Evolutionary conservation across 805 yeast genomes (phyloP), one percentile per base, ranked within the genome.

Genomic region (Torulaspora maleeae): DNA sequence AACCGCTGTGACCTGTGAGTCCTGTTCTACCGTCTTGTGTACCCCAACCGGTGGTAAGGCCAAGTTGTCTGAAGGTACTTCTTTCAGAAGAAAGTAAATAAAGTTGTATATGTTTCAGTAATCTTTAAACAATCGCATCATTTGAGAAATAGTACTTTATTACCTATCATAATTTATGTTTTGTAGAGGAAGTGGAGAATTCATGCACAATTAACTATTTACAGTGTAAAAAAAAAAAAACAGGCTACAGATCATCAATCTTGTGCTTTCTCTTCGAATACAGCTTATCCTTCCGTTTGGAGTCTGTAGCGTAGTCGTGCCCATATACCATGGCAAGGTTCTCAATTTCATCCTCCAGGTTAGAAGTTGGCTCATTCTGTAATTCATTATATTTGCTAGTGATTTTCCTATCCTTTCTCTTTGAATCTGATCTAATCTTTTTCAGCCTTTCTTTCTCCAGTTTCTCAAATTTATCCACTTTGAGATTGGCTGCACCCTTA

Each of bases 41-140:
- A 84, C 93, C 70, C 99, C 99, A 73, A 86, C 97, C 61, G 99
- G 99, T 82, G 99, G 99, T 81, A 93, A 93, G 83, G 97, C 98
- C 71, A 89, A 85, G 78, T 83, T 93, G 74, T 89, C 98, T 65
- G 99, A 95, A 80, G 99, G 99, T 76, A 86, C 95, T 72, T 93
- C 99, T 68, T 93, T 89, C 93, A 89, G 98, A 85, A 87, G 88
- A 79, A 93, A 91, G 88, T 91, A 87, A 84, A 60, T 53, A 39
- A 41, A 41, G 36, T 40, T 47, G 47, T 47, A 40, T 38, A 44
- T 44, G 43, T 44, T 40, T 44, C 36, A 44, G 41, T 44, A 44
- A 36, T 41, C 39, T 40, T 41, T 28, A 39, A 39, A 36, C 48
- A 44, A 39, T 39, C 36, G 44, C 48, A 40, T 44, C 41, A 38